These are phyloP conservation scores for Diaporthe sp. DNA, from an alignment of 2,329 filamentous ascomycete species.

Conservation along the genomic window DNA sequence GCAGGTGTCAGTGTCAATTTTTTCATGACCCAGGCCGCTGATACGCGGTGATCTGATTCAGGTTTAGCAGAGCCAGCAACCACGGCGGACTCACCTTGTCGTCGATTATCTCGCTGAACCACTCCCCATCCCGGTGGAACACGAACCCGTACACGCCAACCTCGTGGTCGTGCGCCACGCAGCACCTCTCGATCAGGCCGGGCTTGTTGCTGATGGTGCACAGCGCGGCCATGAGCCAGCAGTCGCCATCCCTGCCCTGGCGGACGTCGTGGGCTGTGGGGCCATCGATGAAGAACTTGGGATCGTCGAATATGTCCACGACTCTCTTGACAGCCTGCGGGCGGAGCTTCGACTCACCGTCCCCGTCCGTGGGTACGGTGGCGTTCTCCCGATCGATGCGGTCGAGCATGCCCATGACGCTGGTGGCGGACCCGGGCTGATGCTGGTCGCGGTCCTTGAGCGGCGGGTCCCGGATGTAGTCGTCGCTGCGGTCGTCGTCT, in stretches of 20 bases:
- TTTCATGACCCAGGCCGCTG: background rate
- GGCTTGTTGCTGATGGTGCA: conserved; percentile 82
- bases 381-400: conserved; percentile 32
- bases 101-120: conserved; percentile 72
- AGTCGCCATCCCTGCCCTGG: conserved; percentile 84
- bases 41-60: no score
- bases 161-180: conserved; percentile 78
- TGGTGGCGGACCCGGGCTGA: conserved; percentile 35
- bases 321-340: conserved; percentile 77
- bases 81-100: conserved; percentile 58
- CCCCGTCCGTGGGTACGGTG: conserved; percentile 4
- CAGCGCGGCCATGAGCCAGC: conserved; percentile 87
- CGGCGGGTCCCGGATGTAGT: conserved; percentile 42
- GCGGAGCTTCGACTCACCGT: conserved; percentile 49
- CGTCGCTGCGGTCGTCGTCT: conserved; percentile 36
- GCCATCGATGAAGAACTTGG: conserved; percentile 83
- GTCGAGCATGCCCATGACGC: conserved; percentile 25
- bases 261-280: conserved; percentile 83
- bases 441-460: conserved; percentile 44
- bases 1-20: background rate
- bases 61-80: background rate
- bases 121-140: conserved; percentile 85
- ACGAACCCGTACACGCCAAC: conserved; percentile 90
- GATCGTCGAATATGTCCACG: conserved; percentile 80
- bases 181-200: conserved; percentile 79